phyloP scores from a whole-genome alignment of 2,329 filamentous ascomycete species.

The Microsporum ferrugineum region DNA sequence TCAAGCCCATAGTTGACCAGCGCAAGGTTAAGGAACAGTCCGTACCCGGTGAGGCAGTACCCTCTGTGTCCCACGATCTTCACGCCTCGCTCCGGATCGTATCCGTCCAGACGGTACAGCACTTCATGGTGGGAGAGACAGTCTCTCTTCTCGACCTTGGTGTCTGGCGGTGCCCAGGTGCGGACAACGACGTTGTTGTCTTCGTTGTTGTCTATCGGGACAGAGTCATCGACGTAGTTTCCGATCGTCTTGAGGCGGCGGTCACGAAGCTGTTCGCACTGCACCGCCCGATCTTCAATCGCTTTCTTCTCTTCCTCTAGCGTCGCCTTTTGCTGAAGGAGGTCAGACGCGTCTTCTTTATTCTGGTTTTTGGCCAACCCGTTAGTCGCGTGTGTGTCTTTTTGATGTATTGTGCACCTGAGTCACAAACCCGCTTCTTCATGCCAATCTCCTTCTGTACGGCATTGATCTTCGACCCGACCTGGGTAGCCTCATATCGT shows the following conservation, averaged over 20 bases:
- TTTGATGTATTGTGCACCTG: background rate
- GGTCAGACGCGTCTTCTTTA: slow-evolving; percentile 74
- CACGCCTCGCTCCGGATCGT: slow-evolving; percentile 82
- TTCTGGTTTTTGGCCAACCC: slow-evolving; percentile 36
- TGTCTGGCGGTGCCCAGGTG: slow-evolving; percentile 69
- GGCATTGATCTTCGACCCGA: slow-evolving; percentile 74
- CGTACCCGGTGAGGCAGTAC: slow-evolving; percentile 84
- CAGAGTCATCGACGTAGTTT: slow-evolving; percentile 82
- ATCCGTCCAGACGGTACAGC: slow-evolving; percentile 73
- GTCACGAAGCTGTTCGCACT: slow-evolving; percentile 64
- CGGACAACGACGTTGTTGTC: slow-evolving; percentile 70
- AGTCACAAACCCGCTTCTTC: slow-evolving; percentile 64
- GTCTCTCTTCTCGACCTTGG: slow-evolving; percentile 61
- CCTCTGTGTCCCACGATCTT: slow-evolving; percentile 92
- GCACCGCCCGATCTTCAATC: slow-evolving; percentile 58
- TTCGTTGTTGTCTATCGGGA: slow-evolving; percentile 74
- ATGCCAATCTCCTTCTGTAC: slow-evolving; percentile 80
- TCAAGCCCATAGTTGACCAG: slow-evolving; percentile 91
- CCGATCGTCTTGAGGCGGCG: slow-evolving; percentile 74
- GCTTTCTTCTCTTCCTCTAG: slow-evolving; percentile 74
- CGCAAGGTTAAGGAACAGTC: slow-evolving; percentile 82
- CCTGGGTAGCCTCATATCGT: slow-evolving; percentile 66
- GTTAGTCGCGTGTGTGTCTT: background rate
- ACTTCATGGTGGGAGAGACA: slow-evolving; percentile 91
- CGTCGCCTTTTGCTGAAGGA: slow-evolving; percentile 65